phyloP scores from a whole-genome alignment of 2,329 filamentous ascomycete species.

The Cladosporium sp. region DNA sequence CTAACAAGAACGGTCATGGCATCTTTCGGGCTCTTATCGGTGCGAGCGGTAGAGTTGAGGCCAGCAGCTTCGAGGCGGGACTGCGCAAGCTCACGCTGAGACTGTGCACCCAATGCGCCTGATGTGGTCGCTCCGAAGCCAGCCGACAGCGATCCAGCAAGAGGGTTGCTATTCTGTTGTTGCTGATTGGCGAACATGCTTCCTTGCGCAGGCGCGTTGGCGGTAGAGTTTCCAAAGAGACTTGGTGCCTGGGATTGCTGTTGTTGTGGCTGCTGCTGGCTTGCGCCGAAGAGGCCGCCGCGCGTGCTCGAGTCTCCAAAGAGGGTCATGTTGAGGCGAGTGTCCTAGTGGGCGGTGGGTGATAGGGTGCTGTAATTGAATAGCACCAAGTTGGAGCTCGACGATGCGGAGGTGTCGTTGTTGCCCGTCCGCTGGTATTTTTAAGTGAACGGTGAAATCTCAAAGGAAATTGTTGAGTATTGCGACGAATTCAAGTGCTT shows the following conservation, averaged over 20 bases:
- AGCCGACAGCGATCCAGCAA: constrained; percentile 21
- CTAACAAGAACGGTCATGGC: constrained; percentile 65
- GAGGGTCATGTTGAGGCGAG: constrained; percentile 28
- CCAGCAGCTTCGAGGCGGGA: constrained; percentile 16
- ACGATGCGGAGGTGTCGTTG: too few relatives aligned
- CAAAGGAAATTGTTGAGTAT: too few relatives aligned
- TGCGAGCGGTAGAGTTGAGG: constrained; percentile 18
- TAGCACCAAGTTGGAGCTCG: neutral
- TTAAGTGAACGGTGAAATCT: too few relatives aligned
- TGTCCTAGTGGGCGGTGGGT: neutral
- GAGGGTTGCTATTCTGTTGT: constrained; percentile 20
- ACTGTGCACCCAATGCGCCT: constrained; percentile 19
- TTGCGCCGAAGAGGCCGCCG: constrained; percentile 8
- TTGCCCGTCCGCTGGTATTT: too few relatives aligned
- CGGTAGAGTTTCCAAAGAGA: constrained; percentile 15
- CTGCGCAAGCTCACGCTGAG: constrained; percentile 24
- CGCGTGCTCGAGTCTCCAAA: constrained; percentile 29
- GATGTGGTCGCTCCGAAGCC: constrained; percentile 23
- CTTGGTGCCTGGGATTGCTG: constrained; percentile 15
- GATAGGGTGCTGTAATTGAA: neutral
- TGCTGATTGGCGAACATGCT: neutral
- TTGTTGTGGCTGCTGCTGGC: constrained; percentile 14
- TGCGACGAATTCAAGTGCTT: too few relatives aligned
- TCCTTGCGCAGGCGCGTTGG: constrained; percentile 6
- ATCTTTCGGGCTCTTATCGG: constrained; percentile 68